Base-by-base conservation (phyloP, 257 asterid species). In the Oldenlandia corymbosa region DNA sequence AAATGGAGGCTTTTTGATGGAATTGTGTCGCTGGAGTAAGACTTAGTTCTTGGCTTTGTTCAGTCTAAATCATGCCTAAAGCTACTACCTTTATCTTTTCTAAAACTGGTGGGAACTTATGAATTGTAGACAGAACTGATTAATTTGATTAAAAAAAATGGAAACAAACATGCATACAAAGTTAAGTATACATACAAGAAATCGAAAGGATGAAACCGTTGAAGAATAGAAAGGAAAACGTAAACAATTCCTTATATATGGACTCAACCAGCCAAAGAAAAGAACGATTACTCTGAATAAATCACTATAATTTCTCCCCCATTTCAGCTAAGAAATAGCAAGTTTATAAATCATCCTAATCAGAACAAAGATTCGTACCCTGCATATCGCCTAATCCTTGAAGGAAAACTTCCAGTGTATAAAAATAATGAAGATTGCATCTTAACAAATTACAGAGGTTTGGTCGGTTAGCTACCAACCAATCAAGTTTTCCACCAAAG, bases 311-410 rank as follows among this genome's bases (percentile, higher is more conserved):
- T 34, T 27, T 46, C 12, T 26, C 26, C 42, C 14, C 39, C 23
- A 42, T 34, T 43, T 28, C 49, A 68, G 13, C 18, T n/a, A 17
- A 61, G 26, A 42, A 36, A 58, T 37, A 26, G 55, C 27, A 24
- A 10, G 43, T 27, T 27, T 28, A 41, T 17, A 17, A 41, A 41
- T 65, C 32, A 21, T 27, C 17, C 13, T 53, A 1, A 5, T 8
- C 1, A 26, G 62, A 32, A 39, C 41, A 41, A 9, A 23, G 8
- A 41, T 26, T 18, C 61, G 41, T 26, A 31, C 30, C 60, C 55
- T 49, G 32, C 17, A 60, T 46, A 56, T 28, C 62, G 39, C 60
- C 73, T 28, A 60, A 20, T 50, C 28, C 28, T 21, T 42, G 7
- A 27, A n/a, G 67, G 16, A 20, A 31, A 62, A 14, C 11, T 27